These are phyloP conservation scores for Coriolopsis trogii DNA, from an alignment of 1,284 basidiomycete genomes.

Conservation along the genomic window DNA sequence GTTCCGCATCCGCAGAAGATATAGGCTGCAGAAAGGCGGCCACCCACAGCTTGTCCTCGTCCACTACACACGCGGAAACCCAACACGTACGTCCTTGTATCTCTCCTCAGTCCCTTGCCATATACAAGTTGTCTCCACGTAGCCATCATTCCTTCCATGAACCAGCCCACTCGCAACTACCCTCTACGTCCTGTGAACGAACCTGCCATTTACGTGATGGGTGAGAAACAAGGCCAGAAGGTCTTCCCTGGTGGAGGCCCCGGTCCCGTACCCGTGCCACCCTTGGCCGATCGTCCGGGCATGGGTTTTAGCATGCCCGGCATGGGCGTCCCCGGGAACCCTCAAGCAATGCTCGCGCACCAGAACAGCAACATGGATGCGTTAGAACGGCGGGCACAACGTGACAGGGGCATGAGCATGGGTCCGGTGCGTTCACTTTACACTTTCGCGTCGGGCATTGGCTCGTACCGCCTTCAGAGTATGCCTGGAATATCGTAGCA, in stretches of 20 bases:
- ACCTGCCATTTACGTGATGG: slow-evolving; percentile 64
- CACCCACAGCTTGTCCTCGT: slow-evolving; percentile 69
- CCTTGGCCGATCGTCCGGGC: slow-evolving; percentile 11
- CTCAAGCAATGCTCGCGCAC: slow-evolving; percentile 69
- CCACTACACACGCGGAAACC: slow-evolving; percentile 69
- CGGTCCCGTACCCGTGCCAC: slow-evolving; percentile 9
- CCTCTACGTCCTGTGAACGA: slow-evolving; percentile 68
- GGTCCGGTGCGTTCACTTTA: slow-evolving; percentile 10
- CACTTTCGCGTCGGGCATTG: too few relatives aligned
- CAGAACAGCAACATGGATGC: slow-evolving; percentile 72
- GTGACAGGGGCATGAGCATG: slow-evolving; percentile 40
- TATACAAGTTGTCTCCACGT: neutral
- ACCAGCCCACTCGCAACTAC: slow-evolving; percentile 66
- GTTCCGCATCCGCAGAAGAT: slow-evolving; percentile 67
- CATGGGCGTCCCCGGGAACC: slow-evolving; percentile 33
- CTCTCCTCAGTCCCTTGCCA: slow-evolving; percentile 1
- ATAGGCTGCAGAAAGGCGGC: slow-evolving; percentile 70
- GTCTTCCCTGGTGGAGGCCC: slow-evolving; percentile 39
- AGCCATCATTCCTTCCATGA: slow-evolving; percentile 62
- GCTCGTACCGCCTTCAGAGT: too few relatives aligned
- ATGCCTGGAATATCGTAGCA: too few relatives aligned
- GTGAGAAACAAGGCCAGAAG: slow-evolving; percentile 71
- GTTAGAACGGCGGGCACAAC: slow-evolving; percentile 59
- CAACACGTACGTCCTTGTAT: slow-evolving; percentile 51
- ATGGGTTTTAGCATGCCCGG: slow-evolving; percentile 10